Percentiles rank a stretch among this genome's conserved stretches.
These are phyloP conservation scores for Trichoderma afroharzianum DNA, from an alignment of 2,329 filamentous ascomycete genomes.

Conservation along the genomic window DNA sequence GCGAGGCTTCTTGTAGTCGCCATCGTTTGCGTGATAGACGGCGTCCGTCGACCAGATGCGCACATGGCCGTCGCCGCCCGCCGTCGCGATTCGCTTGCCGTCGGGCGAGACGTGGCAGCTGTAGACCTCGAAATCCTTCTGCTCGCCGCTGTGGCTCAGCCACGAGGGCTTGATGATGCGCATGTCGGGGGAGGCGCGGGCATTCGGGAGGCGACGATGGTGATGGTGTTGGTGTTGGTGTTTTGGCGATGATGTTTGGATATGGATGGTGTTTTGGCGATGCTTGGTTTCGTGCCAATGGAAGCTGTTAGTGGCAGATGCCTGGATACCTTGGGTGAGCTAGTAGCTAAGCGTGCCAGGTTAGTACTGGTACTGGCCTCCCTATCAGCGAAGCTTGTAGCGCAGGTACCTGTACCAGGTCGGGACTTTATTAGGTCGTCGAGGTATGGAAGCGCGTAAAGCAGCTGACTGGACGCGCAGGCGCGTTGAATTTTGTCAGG, in stretches of 20 bases:
- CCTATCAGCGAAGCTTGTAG: background rate
- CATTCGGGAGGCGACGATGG: constrained; percentile 12
- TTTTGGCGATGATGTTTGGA: background rate
- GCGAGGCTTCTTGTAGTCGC: constrained; percentile 71
- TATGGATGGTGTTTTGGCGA: background rate
- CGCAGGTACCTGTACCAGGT: background rate
- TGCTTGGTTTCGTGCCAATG: background rate
- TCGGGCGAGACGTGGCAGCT: constrained; percentile 97
- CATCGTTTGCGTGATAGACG: constrained; percentile 74
- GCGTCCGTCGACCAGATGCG: constrained; percentile 97
- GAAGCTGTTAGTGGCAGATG: background rate
- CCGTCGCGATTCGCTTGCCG: constrained; percentile 85
- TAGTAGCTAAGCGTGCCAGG: background rate
- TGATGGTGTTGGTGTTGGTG: background rate
- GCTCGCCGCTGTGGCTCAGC: constrained; percentile 94
- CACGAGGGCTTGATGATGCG: constrained; percentile 91
- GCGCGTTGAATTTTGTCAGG: background rate
- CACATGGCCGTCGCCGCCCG: constrained; percentile 95
- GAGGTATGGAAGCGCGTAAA: background rate
- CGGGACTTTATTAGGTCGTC: background rate
- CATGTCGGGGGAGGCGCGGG: constrained; percentile 46
- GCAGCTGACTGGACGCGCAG: background rate
- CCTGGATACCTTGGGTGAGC: background rate
- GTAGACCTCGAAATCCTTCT: constrained; percentile 98
- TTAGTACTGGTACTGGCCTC: background rate